Percentiles rank a stretch among this genome's conserved stretches.
phyloP scores from a whole-genome alignment of 2,329 filamentous ascomycete genomes.

The Metarhizium sp. region DNA sequence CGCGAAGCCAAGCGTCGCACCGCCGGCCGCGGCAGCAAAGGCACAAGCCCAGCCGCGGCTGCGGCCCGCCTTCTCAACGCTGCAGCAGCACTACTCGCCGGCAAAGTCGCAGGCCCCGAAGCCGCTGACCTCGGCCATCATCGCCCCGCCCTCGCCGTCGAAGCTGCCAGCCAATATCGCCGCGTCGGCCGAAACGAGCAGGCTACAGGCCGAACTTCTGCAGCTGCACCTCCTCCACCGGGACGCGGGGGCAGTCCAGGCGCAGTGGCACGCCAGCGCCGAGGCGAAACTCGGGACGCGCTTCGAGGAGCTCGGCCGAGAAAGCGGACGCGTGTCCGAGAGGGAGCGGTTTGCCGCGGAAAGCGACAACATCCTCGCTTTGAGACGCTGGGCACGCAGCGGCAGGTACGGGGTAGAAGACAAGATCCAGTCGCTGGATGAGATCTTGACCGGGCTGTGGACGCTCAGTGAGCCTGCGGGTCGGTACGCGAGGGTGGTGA shows the following conservation, averaged over 20 bases:
- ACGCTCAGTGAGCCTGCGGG: slow-evolving; percentile 45
- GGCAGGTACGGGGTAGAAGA: slow-evolving; percentile 36
- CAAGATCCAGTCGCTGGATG: slow-evolving; percentile 47
- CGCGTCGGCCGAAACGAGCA: slow-evolving; percentile 46
- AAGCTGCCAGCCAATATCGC: slow-evolving; percentile 53
- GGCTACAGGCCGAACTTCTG: slow-evolving; percentile 54
- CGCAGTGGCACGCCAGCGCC: slow-evolving; percentile 49
- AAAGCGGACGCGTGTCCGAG: slow-evolving; percentile 23
- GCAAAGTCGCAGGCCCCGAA: slow-evolving; percentile 53
- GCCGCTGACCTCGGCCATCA: slow-evolving; percentile 46
- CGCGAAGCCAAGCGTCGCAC: slow-evolving; percentile 11
- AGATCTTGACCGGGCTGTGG: slow-evolving; percentile 48
- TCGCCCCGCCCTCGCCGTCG: slow-evolving; percentile 51
- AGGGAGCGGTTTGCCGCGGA: slow-evolving; percentile 37
- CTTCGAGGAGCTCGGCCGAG: slow-evolving; percentile 30
- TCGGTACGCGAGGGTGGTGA: slow-evolving; percentile 44
- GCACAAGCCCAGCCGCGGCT: slow-evolving; percentile 23
- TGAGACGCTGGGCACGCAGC: slow-evolving; percentile 39
- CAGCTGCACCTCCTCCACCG: slow-evolving; percentile 57
- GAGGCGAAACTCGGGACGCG: slow-evolving; percentile 33
- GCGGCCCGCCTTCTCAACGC: slow-evolving; percentile 49
- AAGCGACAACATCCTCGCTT: slow-evolving; percentile 38
- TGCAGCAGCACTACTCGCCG: slow-evolving; percentile 60
- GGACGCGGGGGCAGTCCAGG: slow-evolving; percentile 33
- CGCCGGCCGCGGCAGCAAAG: slow-evolving; percentile 1